Evolutionary conservation across 140 eudicot species (phyloP).

Genomic region (Bidens hawaiensis): DNA sequence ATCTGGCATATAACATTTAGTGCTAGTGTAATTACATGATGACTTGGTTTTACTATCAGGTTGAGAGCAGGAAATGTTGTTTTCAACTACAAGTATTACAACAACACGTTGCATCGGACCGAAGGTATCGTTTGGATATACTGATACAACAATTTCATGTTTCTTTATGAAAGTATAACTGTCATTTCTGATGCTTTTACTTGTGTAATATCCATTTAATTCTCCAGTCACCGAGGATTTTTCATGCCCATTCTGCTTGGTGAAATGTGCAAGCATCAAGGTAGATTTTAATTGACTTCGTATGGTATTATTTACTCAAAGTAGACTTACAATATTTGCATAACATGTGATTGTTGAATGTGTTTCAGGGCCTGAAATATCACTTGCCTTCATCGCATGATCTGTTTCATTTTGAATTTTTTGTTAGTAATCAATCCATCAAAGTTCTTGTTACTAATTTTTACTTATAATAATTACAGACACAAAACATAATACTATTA

Average conservation of each 20-base stretch:
- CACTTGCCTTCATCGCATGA: conserved; percentile 87
- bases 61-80: conserved; percentile 90
- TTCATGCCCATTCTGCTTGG: conserved; percentile 96
- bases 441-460: conserved; percentile 1
- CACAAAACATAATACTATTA: conserved; percentile 18
- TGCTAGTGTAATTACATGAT: conserved; percentile 13
- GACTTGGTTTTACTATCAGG: conserved; percentile 36
- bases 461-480: conserved; percentile 2
- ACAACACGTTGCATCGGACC: conserved; percentile 78
- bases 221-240: conserved; percentile 93
- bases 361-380: conserved; percentile 69
- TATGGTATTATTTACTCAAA: not conserved
- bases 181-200: conserved; percentile 16
- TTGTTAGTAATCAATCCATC: conserved; percentile 61
- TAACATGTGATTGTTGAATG: conserved; percentile 2
- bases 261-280: conserved; percentile 86
- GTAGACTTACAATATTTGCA: conserved; percentile 3
- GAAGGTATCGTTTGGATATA: conserved; percentile 57
- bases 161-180: not conserved
- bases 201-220: conserved; percentile 11
- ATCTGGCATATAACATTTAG: not conserved
- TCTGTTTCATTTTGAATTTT: conserved; percentile 83
- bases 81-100: conserved; percentile 78
- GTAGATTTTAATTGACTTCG: conserved; percentile 33
- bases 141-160: not conserved